Evolutionary conservation across 129 eudicot genomes (phyloP), one percentile per base, ranked within the genome.

Genomic region (Chrysanthemum makinoi): DNA sequence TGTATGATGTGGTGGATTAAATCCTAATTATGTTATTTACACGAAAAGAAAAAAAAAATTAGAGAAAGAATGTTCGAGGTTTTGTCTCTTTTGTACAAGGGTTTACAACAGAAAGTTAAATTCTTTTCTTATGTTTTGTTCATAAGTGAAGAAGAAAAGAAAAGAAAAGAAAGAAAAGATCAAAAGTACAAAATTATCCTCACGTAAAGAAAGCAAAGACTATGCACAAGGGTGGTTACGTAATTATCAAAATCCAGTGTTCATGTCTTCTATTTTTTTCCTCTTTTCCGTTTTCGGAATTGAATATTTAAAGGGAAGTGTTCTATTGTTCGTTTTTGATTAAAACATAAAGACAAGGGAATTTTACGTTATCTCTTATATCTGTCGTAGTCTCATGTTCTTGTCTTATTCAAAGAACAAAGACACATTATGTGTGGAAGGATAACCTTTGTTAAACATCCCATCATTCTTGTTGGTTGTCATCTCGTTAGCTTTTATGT

Each of bases 91-190:
- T 39, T 6, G 10, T 6, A 39, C 46, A 39, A 68, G 64, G 63
- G 56, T 60, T 76, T 69, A 50, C 14, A 15, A 49, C 2, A 4
- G 35, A 76, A 59, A 76, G 65, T 60, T 69, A 35, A 24, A 77
- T 77, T 77, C 76, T 65, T 69, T 77, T 60, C 80, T 76, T 69
- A 39, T 60, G n/a, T 57, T 10, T 5, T 58, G 59, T 60, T 68
- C 30, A 15, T 19, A 58, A 68, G 69, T 30, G 17, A 43, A 74
- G 74, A 75, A 54, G 66, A 43, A 46, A 58, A 26, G 65, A 47
- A 10, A 47, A 46, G 39, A 35, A 39, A 39, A 39, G 1, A 13
- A 15, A 39, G 67, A 22, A 46, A 47, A 24, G 74, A 44, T 14
- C 65, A 57, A 18, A 44, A 67, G 62, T 59, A 26, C 51, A 8